Base-by-base conservation (phyloP, 2,329 filamentous ascomycete species). In the Corinectria fuckeliana region DNA sequence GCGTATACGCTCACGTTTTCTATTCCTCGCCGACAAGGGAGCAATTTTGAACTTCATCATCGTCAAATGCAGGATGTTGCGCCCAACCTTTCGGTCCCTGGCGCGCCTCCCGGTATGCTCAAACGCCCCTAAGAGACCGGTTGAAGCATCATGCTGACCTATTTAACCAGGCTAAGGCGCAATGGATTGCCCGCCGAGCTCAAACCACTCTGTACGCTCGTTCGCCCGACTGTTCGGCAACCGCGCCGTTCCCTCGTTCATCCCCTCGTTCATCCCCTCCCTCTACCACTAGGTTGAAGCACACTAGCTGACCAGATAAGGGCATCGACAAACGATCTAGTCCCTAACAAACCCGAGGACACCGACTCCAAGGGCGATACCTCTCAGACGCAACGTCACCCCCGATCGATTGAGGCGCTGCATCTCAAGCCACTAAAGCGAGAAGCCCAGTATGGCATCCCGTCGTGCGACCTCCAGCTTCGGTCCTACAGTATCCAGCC, bases 401-500 rank as follows among this genome's bases (percentile, higher is more conserved):
- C 93, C 34, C 87, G 92, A 69, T 86, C 89, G 63, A 87, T 98
- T 26, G 91, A 96, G 79, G 91, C 94, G 34, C 82, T 96, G 42
- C 95, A 96, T 77, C 85, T 97, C 49, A 87, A 89, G 63, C 94
- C 95, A 14, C 83, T 98, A 50, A 91, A 91, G 69, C 89, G 91
- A 63, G 81, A 87, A 72, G 83, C 91, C 44, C 77, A 88, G 71
- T 88, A 91, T 73, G 92, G 92, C 50, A 85, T 97, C 32, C 93
- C 93, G 11, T 88, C 91, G 10, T 96, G 92, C 80, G 90, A 97
- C 75, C 88, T 99, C 30, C 95, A 99, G 75, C 81, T 99, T 48
- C 92, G 95, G 67, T 97, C 94, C 30, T 99, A 92, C 82, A 93
- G 86, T 71, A 82, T 93, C 32, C 92, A 93, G 60, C 95, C 96